Percentiles rank a stretch among this genome's conserved stretches.
Evolutionary conservation across 345 rosid genomes (phyloP).

Genomic region (Combretum micranthum): DNA sequence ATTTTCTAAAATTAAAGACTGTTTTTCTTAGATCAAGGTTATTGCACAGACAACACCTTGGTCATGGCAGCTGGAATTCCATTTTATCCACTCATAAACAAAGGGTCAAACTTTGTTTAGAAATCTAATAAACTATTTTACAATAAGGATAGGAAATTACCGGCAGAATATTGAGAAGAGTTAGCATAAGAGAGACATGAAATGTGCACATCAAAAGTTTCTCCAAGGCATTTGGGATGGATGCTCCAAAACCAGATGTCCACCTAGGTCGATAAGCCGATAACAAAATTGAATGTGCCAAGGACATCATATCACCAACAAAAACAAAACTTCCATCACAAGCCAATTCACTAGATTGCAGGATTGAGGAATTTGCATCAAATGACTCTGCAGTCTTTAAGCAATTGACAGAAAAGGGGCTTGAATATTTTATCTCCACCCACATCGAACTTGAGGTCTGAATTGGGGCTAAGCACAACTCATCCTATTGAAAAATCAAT

Average conservation of each 20-base stretch:
- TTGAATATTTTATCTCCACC: conserved; percentile 66
- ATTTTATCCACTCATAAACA: not conserved
- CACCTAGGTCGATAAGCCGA: conserved; percentile 60
- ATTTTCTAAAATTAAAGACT: no score
- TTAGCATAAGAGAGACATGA: conserved; percentile 65
- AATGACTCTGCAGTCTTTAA: conserved; percentile 18
- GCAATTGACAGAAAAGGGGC: conserved; percentile 44
- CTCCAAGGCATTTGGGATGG: conserved; percentile 49
- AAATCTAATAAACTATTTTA: not conserved
- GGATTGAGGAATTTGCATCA: conserved; percentile 16
- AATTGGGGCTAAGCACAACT: conserved; percentile 58
- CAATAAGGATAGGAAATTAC: conserved; percentile 28
- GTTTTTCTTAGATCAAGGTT: no score
- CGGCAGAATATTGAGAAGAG: conserved; percentile 83
- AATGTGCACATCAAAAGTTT: conserved; percentile 54
- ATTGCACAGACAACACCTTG: no score
- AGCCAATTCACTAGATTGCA: conserved; percentile 13
- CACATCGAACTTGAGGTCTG: conserved; percentile 48
- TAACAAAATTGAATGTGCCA: conserved; percentile 53
- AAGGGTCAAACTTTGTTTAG: not conserved
- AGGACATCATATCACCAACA: conserved; percentile 62
- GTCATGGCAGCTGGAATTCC: not conserved
- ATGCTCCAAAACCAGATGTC: conserved; percentile 24
- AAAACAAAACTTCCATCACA: conserved; percentile 77
- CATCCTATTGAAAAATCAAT: conserved; percentile 38